Evolutionary conservation across 2,329 filamentous ascomycete genomes (phyloP), one percentile per base, ranked within the genome.

Genomic region (Trichoderma simmonsii): DNA sequence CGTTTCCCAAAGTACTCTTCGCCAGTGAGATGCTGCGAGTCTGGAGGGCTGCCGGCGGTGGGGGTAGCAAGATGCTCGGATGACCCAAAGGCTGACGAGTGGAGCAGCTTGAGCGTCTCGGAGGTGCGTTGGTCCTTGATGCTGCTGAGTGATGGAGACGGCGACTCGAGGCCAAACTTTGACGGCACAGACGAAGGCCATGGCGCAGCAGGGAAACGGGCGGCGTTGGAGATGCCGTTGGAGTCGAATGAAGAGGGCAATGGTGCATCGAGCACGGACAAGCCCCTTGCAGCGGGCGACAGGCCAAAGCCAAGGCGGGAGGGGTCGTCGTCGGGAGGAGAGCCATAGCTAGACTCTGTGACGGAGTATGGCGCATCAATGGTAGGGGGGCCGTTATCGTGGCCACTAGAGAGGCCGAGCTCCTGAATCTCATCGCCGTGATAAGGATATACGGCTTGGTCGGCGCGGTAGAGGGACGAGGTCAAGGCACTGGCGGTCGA

Each of bases 191-290:
- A 98, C 0, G 95, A 93, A 8, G 95, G 95, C 81, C 97, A 94
- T 0, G 95, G 94, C 0, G 93, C 96, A 36, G 82, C 84, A 21
- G 86, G 86, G 80, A 95, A 94, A 73, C 94, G 90, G 21, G 95
- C 95, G 74, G 94, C 94, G 80, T 95, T 93, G 12, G 95, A 98
- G 68, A 98, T 93, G 64, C 95, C 95, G 78, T 98, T 96, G 77
- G 94, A 97, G 82, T 98, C 96, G 80, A 98, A 98, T 0, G 95
- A 98, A 9, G 95, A 93, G 1, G 96, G 96, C 9, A 98, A 88
- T 18, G 94, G 94, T 3, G 94, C 96, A 83, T 98, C 95, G 74
- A 98, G 88, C 15, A 97, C 93, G n/a, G 93, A 96, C n/a, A 97
- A 81, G 3, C 88, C 89, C 76, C 89, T 91, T 68, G 89, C 89